Percentiles rank a stretch among this genome's conserved stretches.
Conservation (phyloP, 1,284 basidiomycete genomes). For the Cerrena zonata region DNA sequence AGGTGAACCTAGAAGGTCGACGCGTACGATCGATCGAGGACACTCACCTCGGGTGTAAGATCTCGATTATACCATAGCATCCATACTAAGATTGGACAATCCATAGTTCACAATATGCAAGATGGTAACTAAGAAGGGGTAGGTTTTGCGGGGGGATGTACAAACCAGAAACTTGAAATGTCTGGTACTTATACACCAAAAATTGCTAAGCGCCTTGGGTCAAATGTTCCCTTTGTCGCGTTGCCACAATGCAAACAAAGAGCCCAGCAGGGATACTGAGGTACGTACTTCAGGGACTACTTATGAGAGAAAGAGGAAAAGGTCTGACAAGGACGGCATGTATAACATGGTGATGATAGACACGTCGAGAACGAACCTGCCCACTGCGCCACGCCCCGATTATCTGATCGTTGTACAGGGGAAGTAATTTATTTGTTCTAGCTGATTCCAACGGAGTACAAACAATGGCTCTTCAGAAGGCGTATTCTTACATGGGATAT, state of each 20-base stretch:
- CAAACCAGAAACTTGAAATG: not conserved
- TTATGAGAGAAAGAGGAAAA: not conserved
- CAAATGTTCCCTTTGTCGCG: not conserved
- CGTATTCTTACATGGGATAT: no score
- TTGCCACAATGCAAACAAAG: not conserved
- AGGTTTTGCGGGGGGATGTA: not conserved
- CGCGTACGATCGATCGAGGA: not conserved
- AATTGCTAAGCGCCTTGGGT: not conserved
- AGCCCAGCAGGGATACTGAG: not conserved
- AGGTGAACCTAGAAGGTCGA: not conserved
- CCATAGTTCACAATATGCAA: slow-evolving; percentile 26
- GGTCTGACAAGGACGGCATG: not conserved
- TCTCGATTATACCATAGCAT: slow-evolving; percentile 71
- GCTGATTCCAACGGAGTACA: no score
- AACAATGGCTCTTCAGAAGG: no score
- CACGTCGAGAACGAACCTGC: not conserved
- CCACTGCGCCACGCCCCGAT: not conserved
- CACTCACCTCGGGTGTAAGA: slow-evolving; percentile 54
- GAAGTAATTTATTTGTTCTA: no score
- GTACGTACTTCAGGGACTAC: no score
- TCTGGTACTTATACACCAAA: not conserved
- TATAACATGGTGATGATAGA: no score
- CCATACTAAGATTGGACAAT: slow-evolving; percentile 69
- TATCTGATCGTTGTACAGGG: no score
- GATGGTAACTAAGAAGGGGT: not conserved